These are phyloP conservation scores for Pseudoturritis turrita DNA, from an alignment of 345 rosid genomes.

Conservation along the genomic window DNA sequence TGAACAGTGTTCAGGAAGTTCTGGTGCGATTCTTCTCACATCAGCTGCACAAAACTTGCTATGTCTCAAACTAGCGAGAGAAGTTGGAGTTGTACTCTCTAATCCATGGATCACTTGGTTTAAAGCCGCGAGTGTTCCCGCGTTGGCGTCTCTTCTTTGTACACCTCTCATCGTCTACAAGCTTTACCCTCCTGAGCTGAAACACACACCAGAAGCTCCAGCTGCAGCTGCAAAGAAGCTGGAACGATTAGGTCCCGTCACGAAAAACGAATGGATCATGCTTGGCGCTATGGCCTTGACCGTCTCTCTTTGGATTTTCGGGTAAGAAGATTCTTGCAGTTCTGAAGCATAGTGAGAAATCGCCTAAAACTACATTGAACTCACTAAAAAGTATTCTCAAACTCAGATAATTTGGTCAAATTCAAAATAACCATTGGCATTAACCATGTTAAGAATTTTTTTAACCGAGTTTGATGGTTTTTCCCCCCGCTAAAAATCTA, in stretches of 20 bases:
- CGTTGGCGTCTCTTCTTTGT: slow-evolving; percentile 59
- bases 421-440: too few species aligned
- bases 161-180: slow-evolving; percentile 77
- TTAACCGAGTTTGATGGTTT: not conserved
- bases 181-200: slow-evolving; percentile 85
- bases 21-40: slow-evolving; percentile 90
- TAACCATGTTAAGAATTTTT: not conserved
- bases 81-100: slow-evolving; percentile 68
- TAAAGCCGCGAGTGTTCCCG: slow-evolving; percentile 88
- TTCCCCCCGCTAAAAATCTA: not conserved
- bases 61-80: slow-evolving; percentile 91
- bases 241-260: slow-evolving; percentile 69
- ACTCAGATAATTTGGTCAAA: too few species aligned
- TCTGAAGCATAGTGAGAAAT: not conserved
- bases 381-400: not conserved
- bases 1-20: slow-evolving; percentile 65
- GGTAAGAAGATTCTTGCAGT: slow-evolving; percentile 43
- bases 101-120: slow-evolving; percentile 96
- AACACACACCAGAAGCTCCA: slow-evolving; percentile 96
- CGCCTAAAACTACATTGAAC: not conserved
- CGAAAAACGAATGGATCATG: slow-evolving; percentile 85
- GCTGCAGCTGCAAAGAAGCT: slow-evolving; percentile 83
- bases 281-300: slow-evolving; percentile 83
- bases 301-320: slow-evolving; percentile 83
- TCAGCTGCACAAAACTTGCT: slow-evolving; percentile 95